Percentiles rank a stretch among this genome's conserved stretches.
These are phyloP conservation scores for Ophiostoma tasmaniense DNA, from an alignment of 2,329 filamentous ascomycete species.

Conservation along the genomic window DNA sequence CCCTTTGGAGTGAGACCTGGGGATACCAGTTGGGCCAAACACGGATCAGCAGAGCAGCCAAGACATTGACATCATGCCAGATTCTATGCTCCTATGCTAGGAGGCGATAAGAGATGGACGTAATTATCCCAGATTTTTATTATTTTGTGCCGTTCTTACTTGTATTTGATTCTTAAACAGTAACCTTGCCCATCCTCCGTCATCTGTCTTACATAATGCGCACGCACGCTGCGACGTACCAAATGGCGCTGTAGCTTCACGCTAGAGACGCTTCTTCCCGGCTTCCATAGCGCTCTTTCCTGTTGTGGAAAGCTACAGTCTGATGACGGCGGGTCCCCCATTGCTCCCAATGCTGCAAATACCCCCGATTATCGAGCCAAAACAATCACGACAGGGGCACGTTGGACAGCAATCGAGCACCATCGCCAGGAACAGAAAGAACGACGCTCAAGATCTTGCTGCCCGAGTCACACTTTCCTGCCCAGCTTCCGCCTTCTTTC, in stretches of 20 bases:
- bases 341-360: background rate
- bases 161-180: background rate
- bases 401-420: background rate
- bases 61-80: constrained; percentile 6
- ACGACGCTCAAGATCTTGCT: background rate
- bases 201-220: background rate
- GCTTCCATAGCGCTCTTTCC: constrained; percentile 7
- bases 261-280: constrained; percentile 9
- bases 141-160: background rate
- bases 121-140: background rate
- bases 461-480: background rate
- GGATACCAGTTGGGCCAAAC: background rate
- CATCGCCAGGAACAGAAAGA: background rate
- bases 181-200: background rate
- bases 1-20: background rate
- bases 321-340: background rate
- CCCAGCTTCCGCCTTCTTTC: background rate
- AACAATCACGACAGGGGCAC: background rate
- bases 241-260: constrained; percentile 1
- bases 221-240: background rate
- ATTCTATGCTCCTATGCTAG: background rate
- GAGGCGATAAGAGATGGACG: background rate
- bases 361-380: background rate
- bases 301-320: constrained; percentile 4
- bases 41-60: background rate